Evolutionary conservation across 148 eudicot species (phyloP).

Genomic region (Rhododendron kiyosumense): DNA sequence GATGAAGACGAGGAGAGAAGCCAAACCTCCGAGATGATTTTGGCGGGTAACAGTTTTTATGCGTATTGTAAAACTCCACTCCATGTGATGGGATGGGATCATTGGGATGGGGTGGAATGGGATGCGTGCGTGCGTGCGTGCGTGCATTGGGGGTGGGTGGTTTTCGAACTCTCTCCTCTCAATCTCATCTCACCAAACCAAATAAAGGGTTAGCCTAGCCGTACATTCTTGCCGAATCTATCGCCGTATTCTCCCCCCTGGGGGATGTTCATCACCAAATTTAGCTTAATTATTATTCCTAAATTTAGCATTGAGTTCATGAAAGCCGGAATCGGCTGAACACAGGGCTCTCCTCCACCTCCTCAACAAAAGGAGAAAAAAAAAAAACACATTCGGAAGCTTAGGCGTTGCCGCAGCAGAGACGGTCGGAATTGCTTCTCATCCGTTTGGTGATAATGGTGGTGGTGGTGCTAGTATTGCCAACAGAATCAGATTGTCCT

Average conservation of each 20-base stretch:
- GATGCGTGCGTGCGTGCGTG: not conserved
- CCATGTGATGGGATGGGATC: too few species aligned
- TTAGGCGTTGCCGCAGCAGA: not conserved
- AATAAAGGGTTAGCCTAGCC: not conserved
- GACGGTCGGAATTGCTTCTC: not conserved
- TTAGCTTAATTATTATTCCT: not conserved
- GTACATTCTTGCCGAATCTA: not conserved
- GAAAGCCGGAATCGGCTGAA: not conserved
- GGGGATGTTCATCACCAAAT: not conserved
- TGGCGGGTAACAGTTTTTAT: too few species aligned
- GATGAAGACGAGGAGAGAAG: too few species aligned
- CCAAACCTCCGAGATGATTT: too few species aligned
- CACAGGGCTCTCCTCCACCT: not conserved
- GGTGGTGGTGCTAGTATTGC: not conserved
- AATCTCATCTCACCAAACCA: not conserved
- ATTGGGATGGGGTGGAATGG: too few species aligned
- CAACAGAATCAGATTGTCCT: not conserved
- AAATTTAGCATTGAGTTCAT: not conserved
- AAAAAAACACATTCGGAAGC: not conserved
- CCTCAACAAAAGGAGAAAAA: not conserved
- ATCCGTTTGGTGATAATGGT: not conserved
- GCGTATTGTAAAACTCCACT: too few species aligned
- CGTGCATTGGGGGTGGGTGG: not conserved
- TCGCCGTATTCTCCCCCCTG: not conserved
- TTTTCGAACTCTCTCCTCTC: not conserved